phyloP scores from a whole-genome alignment of 1,284 basidiomycete genomes.

The Schizophyllum amplum region DNA sequence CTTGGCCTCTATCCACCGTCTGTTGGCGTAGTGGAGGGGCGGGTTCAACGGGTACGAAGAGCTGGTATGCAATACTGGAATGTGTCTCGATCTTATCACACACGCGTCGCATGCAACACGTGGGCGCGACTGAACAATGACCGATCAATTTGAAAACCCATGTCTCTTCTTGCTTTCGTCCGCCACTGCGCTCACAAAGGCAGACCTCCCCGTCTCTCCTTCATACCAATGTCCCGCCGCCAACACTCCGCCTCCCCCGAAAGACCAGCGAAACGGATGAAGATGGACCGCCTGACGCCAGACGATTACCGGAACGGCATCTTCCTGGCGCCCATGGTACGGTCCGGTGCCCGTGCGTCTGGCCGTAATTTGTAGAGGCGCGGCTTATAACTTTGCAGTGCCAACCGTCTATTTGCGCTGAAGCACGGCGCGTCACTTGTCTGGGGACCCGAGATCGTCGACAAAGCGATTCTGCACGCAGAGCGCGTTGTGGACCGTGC shows the following conservation, averaged over 20 bases:
- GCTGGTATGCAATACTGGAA: no score
- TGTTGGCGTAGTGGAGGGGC: background rate
- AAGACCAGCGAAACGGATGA: slow-evolving; percentile 45
- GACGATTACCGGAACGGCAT: slow-evolving; percentile 76
- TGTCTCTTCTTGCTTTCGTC: background rate
- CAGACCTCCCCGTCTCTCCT: background rate
- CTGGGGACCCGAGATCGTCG: slow-evolving; percentile 96
- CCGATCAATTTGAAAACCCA: background rate
- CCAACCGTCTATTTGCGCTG: slow-evolving; percentile 82
- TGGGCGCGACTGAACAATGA: no score
- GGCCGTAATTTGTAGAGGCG: background rate
- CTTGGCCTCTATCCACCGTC: background rate
- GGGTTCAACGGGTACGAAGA: background rate
- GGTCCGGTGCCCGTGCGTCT: slow-evolving; percentile 77
- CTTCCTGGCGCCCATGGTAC: slow-evolving; percentile 92
- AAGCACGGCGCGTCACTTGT: slow-evolving; percentile 94
- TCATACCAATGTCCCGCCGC: slow-evolving; percentile 59
- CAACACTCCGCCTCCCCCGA: slow-evolving; percentile 39
- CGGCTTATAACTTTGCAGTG: slow-evolving; percentile 32
- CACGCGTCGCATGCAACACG: no score
- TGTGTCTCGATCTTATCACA: no score
- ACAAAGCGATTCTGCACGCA: slow-evolving; percentile 90
- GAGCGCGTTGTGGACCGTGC: slow-evolving; percentile 79
- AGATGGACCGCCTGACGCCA: slow-evolving; percentile 45
- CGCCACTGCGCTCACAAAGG: background rate